Conservation (phyloP, 192 early-diverging fungal genomes). For the Coemansia sp. region DNA sequence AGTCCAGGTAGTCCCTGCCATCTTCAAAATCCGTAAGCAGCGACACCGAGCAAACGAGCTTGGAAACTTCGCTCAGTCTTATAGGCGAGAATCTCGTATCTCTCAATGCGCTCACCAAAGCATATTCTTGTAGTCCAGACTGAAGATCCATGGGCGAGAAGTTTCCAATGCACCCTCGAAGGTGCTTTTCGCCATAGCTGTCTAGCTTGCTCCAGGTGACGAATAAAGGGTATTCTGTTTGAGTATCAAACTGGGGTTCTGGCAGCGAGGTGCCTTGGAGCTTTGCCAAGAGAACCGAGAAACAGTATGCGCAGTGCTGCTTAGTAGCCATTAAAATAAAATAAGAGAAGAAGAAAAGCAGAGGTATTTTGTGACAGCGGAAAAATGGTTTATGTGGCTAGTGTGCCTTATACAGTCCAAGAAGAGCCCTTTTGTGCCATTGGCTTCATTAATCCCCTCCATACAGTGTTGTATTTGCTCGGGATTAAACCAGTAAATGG, state of each 20-base stretch:
- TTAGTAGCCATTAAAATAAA: constrained; percentile 27
- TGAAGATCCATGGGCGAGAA: constrained; percentile 71
- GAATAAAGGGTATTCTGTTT: constrained; percentile 52
- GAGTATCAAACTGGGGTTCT: constrained; percentile 30
- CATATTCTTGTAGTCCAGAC: constrained; percentile 74
- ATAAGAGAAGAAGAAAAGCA: constrained; percentile 7
- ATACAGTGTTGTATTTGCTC: no score
- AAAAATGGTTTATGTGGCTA: background rate
- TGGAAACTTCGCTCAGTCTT: constrained; percentile 58
- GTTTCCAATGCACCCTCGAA: constrained; percentile 94
- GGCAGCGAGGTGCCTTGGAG: constrained; percentile 49
- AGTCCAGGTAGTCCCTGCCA: constrained; percentile 71
- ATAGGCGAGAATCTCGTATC: constrained; percentile 89
- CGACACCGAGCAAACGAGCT: constrained; percentile 76
- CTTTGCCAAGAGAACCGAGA: constrained; percentile 68
- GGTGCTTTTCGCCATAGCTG: constrained; percentile 17
- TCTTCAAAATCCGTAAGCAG: constrained; percentile 87
- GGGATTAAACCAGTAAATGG: no score
- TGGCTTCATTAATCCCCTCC: no score
- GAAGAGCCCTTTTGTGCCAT: no score
- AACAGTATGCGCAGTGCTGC: constrained; percentile 79
- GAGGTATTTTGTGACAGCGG: background rate
- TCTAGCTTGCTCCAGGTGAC: constrained; percentile 43
- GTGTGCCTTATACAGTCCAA: no score
- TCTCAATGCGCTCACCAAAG: constrained; percentile 74